phyloP scores from a whole-genome alignment of 2,329 filamentous ascomycete genomes.

The Purpureocillium lavendulum region DNA sequence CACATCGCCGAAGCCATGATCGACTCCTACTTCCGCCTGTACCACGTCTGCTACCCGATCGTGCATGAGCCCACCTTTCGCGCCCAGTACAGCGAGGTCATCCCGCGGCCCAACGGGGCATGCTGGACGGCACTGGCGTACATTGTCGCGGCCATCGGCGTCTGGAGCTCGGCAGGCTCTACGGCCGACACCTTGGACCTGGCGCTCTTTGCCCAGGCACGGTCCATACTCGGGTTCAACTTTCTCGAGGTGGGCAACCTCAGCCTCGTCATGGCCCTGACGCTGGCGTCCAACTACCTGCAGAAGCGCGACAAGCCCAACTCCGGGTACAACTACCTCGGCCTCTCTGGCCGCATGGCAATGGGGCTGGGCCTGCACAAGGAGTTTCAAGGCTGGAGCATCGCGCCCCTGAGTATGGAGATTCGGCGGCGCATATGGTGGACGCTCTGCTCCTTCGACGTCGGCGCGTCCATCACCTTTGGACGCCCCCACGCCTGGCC shows the following conservation, averaged over 20 bases:
- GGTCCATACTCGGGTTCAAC: conserved; percentile 28
- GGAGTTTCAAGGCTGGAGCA: conserved; percentile 26
- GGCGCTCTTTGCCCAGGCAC: conserved; percentile 19
- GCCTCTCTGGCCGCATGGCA: conserved; percentile 39
- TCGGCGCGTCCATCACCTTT: conserved; percentile 39
- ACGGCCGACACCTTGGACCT: conserved; percentile 13
- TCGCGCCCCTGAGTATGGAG: conserved; percentile 24
- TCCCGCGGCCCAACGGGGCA: conserved; percentile 19
- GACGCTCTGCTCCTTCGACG: conserved; percentile 33
- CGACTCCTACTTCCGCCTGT: conserved; percentile 33
- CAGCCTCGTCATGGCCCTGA: conserved; percentile 34
- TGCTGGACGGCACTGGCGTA: conserved; percentile 22
- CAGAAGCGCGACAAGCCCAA: conserved; percentile 44
- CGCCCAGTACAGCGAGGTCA: conserved; percentile 23
- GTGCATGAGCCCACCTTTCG: conserved; percentile 38
- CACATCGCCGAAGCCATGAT: conserved; percentile 25
- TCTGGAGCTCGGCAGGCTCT: conserved; percentile 19
- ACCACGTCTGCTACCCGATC: conserved; percentile 36
- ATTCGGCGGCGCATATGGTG: conserved; percentile 28
- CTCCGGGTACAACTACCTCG: conserved; percentile 43
- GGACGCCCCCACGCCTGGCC: conserved; percentile 32
- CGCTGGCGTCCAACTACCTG: conserved; percentile 36
- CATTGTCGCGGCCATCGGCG: conserved; percentile 27
- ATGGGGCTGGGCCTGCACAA: conserved; percentile 40
- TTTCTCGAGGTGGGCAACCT: conserved; percentile 36